Percentiles rank a stretch among this genome's conserved stretches.
Conservation (phyloP, 176 grass and related monocot species). For the Ensete glaucum region DNA sequence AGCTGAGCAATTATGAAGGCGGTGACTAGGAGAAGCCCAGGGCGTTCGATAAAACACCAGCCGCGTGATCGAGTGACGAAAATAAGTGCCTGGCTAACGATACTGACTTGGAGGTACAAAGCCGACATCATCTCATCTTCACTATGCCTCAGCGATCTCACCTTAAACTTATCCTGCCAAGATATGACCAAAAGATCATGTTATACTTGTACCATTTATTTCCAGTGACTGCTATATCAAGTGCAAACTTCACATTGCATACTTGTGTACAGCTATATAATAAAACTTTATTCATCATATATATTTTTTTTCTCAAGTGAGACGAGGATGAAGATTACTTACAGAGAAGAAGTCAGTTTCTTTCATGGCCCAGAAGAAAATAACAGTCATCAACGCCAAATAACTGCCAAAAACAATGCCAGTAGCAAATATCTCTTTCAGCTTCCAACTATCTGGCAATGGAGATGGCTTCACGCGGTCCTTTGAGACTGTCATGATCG, state of each 20-base stretch:
- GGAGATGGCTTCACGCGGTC: conserved; percentile 21
- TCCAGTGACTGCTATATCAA: background rate
- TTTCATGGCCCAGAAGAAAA: conserved; percentile 21
- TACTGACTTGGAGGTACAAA: conserved; percentile 20
- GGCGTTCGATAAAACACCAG: conserved; percentile 16
- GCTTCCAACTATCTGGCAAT: conserved; percentile 16
- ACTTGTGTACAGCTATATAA: too few species aligned
- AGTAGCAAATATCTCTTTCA: conserved; percentile 21
- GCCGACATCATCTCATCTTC: conserved; percentile 23
- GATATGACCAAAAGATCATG: background rate
- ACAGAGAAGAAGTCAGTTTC: conserved; percentile 19
- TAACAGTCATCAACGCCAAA: conserved; percentile 19
- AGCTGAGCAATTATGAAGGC: conserved; percentile 17
- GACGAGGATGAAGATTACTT: background rate
- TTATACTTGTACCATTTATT: background rate
- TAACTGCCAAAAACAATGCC: conserved; percentile 16
- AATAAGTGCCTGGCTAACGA: conserved; percentile 21
- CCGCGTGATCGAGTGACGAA: conserved; percentile 17
- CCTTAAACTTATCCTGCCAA: conserved; percentile 13
- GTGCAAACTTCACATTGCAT: background rate
- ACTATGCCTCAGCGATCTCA: conserved; percentile 11
- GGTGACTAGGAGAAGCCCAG: conserved; percentile 10
- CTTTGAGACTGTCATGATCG: conserved; percentile 23
- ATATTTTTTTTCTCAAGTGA: too few species aligned
- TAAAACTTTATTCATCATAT: too few species aligned